These are phyloP conservation scores for Trifolium fragiferum DNA, from an alignment of 306 rosid genomes.

Conservation along the genomic window DNA sequence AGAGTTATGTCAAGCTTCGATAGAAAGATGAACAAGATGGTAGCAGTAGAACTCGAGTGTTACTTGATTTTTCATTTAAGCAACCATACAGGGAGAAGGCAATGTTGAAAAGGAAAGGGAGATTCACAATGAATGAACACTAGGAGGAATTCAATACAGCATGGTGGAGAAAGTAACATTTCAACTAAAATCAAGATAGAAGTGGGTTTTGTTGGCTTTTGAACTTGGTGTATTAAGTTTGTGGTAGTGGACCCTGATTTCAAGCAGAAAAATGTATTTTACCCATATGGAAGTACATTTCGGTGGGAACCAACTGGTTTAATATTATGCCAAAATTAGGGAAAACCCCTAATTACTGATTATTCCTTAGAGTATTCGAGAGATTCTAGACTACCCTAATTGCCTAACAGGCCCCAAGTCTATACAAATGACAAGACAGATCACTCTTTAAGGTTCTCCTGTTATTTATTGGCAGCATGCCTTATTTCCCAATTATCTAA, in stretches of 20 bases:
- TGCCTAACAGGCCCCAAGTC: slow-evolving; percentile 5
- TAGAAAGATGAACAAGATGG: neutral
- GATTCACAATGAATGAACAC: neutral
- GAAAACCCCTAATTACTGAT: neutral
- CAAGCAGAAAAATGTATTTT: neutral
- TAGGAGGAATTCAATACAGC: neutral
- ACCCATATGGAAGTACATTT: too few species aligned
- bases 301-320: too few species aligned
- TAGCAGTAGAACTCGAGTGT: neutral
- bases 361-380: neutral
- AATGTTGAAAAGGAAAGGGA: neutral
- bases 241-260: neutral
- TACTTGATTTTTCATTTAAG: neutral
- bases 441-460: neutral
- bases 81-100: neutral
- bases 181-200: neutral
- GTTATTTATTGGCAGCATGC: neutral
- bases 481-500: neutral
- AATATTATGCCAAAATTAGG: neutral
- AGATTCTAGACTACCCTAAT: neutral
- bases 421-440: neutral
- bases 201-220: neutral
- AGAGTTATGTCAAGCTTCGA: neutral
- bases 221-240: neutral
- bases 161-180: neutral